Conservation (phyloP, 2,329 filamentous ascomycete genomes). For the Akanthomyces uredinophilus region DNA sequence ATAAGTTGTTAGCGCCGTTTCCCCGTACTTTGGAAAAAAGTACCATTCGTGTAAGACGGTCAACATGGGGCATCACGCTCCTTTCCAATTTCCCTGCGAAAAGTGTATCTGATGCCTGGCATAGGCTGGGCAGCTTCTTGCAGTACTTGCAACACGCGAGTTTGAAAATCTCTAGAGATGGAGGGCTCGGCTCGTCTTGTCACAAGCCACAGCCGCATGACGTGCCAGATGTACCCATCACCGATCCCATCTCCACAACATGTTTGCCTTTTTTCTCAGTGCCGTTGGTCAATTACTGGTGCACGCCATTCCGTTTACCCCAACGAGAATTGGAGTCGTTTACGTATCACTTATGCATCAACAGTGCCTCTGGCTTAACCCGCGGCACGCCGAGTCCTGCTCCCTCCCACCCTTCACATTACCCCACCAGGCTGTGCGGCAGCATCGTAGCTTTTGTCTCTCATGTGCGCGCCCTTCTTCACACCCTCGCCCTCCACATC, state of each 20-base stretch:
- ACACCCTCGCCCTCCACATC: background rate
- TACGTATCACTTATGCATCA: constrained; percentile 4
- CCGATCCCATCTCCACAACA: background rate
- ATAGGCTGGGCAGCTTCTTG: too few species aligned
- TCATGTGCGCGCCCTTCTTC: background rate
- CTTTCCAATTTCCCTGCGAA: too few species aligned
- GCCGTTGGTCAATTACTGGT: background rate
- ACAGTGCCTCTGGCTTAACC: background rate
- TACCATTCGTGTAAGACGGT: background rate
- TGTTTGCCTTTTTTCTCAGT: background rate
- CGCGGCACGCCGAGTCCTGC: background rate
- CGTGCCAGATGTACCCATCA: background rate
- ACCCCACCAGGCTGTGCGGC: background rate
- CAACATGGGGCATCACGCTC: too few species aligned
- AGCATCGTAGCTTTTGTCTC: background rate
- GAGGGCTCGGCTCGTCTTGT: background rate
- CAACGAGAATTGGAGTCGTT: constrained; percentile 5
- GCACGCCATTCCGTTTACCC: background rate
- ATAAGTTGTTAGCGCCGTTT: background rate
- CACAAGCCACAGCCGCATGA: background rate
- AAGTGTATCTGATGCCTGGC: too few species aligned
- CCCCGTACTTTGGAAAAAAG: background rate
- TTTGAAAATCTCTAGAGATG: background rate
- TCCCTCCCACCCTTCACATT: background rate
- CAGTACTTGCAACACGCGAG: too few species aligned